These are phyloP conservation scores for Sparassis latifolia DNA, from an alignment of 1,284 basidiomycete species.

Conservation along the genomic window DNA sequence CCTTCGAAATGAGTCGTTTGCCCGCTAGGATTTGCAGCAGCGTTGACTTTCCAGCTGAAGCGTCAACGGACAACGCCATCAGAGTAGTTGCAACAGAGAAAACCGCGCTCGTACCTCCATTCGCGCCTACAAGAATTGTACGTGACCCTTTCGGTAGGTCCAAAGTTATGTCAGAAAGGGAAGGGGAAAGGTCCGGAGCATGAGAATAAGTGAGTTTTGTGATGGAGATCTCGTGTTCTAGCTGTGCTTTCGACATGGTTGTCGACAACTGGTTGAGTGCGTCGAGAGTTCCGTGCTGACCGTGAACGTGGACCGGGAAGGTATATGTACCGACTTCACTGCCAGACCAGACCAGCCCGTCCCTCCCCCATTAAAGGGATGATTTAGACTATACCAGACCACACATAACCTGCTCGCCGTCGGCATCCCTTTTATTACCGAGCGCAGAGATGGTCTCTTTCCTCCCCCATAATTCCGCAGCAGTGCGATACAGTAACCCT, in stretches of 20 bases:
- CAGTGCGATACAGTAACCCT: no score
- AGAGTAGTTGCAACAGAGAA: neutral
- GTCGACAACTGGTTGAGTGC: no score
- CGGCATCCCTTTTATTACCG: no score
- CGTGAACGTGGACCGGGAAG: no score
- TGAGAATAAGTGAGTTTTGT: constrained; percentile 62
- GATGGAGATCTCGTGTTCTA: constrained; percentile 40
- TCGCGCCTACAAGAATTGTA: constrained; percentile 85
- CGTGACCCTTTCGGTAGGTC: constrained; percentile 68
- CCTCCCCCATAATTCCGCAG: no score
- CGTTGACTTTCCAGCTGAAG: constrained; percentile 88
- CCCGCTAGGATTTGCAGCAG: constrained; percentile 92
- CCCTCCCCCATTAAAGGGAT: no score
- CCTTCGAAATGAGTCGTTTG: constrained; percentile 68
- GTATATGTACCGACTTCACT: no score
- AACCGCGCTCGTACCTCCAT: constrained; percentile 59
- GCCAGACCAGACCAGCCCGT: no score
- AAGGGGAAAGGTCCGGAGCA: constrained; percentile 30
- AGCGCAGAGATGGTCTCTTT: no score
- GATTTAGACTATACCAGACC: no score
- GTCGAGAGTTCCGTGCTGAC: no score
- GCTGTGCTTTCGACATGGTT: neutral
- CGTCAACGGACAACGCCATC: neutral
- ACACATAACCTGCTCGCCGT: no score
- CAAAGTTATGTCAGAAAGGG: constrained; percentile 65